Conservation (phyloP, 1,284 basidiomycete species). For the Cerrena zonata region DNA sequence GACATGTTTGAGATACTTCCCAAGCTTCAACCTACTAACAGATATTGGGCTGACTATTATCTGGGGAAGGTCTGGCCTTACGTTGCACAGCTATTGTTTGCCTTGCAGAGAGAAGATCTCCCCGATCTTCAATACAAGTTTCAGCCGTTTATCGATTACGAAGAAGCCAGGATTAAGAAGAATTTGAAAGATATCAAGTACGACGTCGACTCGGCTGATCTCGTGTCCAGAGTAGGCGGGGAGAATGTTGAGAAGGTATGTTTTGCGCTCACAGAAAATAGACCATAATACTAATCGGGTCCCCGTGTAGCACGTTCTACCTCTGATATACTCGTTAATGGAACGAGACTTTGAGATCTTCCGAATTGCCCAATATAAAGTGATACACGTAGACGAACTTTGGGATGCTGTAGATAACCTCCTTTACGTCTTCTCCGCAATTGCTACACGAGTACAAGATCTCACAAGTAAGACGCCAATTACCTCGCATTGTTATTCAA, state of each 20-base stretch:
- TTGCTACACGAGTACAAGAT: slow-evolving; percentile 5
- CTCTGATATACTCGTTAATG: slow-evolving; percentile 21
- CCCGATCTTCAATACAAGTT: slow-evolving; percentile 13
- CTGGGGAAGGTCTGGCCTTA: slow-evolving; percentile 8
- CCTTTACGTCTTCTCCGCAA: slow-evolving; percentile 4
- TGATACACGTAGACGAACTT: slow-evolving; percentile 15
- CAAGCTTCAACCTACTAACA: slow-evolving; percentile 18
- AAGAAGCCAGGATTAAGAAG: slow-evolving; percentile 15
- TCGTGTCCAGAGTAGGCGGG: slow-evolving; percentile 17
- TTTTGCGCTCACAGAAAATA: background rate
- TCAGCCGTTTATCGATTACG: slow-evolving; percentile 12
- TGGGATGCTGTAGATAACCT: slow-evolving; percentile 7
- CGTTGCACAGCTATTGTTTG: slow-evolving; percentile 3
- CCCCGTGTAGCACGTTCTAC: slow-evolving; percentile 17
- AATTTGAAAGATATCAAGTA: slow-evolving; percentile 23
- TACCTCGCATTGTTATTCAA: background rate
- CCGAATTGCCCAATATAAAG: slow-evolving; percentile 12
- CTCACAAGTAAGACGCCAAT: slow-evolving; percentile 8
- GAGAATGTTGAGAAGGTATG: slow-evolving; percentile 18
- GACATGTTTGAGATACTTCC: slow-evolving; percentile 16
- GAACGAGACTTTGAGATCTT: slow-evolving; percentile 21
- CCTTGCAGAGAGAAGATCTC: slow-evolving; percentile 6
- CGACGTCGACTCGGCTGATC: slow-evolving; percentile 22
- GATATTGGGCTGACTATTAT: slow-evolving; percentile 13
- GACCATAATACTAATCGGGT: too few relatives aligned